These are phyloP conservation scores for Salix caprea DNA, from an alignment of 345 rosid genomes.

Conservation along the genomic window DNA sequence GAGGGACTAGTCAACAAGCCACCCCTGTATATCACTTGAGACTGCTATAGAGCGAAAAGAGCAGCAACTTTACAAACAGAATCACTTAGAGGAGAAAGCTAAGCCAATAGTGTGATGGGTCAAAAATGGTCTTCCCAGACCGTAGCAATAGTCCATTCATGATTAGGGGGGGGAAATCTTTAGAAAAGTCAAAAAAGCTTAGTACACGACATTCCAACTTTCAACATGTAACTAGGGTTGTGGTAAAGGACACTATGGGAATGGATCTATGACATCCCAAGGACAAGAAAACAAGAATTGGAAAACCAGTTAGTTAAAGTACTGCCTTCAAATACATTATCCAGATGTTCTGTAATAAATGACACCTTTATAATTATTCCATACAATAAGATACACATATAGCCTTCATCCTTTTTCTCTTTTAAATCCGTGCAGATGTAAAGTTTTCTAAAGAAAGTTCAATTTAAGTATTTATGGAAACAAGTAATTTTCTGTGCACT, in stretches of 20 bases:
- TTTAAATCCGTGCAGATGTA: not conserved
- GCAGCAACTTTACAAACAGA: not conserved
- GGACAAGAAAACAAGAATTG: no score
- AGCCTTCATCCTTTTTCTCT: not conserved
- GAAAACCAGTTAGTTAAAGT: no score
- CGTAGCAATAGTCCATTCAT: no score
- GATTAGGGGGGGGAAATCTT: no score
- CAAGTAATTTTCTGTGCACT: not conserved
- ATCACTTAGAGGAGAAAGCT: not conserved
- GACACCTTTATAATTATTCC: not conserved
- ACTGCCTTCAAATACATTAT: no score
- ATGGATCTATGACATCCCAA: no score
- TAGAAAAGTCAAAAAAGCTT: no score
- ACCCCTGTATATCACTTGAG: conserved; percentile 3
- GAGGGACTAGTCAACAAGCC: conserved; percentile 24
- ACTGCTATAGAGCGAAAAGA: conserved; percentile 2
- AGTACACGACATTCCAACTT: no score
- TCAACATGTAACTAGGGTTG: no score
- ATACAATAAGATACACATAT: not conserved
- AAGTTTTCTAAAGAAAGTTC: not conserved
- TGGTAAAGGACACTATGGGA: no score
- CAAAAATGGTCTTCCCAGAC: not conserved
- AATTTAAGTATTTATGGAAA: not conserved
- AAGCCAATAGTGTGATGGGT: not conserved
- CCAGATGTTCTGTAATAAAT: no score